These are phyloP conservation scores for Pelargonium nanum DNA, from an alignment of 345 rosid species.

Conservation along the genomic window DNA sequence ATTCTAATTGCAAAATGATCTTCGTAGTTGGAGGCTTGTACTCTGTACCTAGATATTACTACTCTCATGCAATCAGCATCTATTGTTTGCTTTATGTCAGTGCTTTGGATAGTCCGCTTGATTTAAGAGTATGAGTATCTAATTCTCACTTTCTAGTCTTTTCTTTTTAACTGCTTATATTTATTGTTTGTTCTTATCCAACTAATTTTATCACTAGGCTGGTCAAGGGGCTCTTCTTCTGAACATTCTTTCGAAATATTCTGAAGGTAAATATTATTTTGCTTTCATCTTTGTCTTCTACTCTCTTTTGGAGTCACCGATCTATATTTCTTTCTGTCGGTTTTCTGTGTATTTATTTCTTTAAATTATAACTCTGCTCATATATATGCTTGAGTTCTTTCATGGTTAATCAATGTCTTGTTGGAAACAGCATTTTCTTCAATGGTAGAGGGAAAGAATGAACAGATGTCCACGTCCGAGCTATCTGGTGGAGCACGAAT, in stretches of 20 bases:
- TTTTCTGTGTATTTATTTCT: background rate
- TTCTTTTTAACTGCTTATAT: background rate
- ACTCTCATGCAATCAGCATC: too few species aligned
- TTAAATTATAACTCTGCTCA: background rate
- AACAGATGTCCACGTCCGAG: slow-evolving; percentile 86
- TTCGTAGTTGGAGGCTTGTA: too few species aligned
- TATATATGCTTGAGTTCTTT: slow-evolving; percentile 2
- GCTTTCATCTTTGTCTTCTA: background rate
- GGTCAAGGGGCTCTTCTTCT: slow-evolving; percentile 88
- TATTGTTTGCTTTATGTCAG: too few species aligned
- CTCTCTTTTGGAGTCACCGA: background rate
- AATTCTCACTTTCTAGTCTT: background rate
- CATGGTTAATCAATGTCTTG: slow-evolving; percentile 7
- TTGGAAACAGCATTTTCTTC: slow-evolving; percentile 54
- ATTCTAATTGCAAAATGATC: too few species aligned
- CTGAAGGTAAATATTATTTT: slow-evolving; percentile 53
- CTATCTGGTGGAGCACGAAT: slow-evolving; percentile 86
- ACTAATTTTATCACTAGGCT: slow-evolving; percentile 40
- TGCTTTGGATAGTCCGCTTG: too few species aligned
- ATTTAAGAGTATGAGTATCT: background rate
- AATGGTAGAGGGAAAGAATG: slow-evolving; percentile 70
- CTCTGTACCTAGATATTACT: too few species aligned
- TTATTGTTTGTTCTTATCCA: slow-evolving; percentile 1
- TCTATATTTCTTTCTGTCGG: background rate
- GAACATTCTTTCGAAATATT: slow-evolving; percentile 74